phyloP scores from a whole-genome alignment of 2,329 filamentous ascomycete genomes.

The Colletotrichum siamense region DNA sequence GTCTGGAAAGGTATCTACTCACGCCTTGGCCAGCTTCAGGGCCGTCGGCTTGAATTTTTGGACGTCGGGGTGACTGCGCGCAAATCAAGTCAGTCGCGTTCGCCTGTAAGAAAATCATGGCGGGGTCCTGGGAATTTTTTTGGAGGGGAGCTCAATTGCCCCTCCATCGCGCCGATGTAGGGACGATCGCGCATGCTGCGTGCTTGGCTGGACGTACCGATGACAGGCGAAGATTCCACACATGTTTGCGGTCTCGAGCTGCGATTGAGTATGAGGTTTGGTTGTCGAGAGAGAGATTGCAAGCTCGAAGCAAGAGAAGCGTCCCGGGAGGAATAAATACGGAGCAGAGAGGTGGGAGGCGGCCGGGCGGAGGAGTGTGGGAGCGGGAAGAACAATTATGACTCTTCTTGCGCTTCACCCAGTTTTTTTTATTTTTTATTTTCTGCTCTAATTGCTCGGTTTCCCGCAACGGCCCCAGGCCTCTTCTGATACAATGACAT shows the following conservation, averaged over 20 bases:
- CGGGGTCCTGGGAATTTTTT: slow-evolving; percentile 32
- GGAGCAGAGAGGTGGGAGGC: slow-evolving; percentile 12
- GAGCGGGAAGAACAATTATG: slow-evolving; percentile 12
- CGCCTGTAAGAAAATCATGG: slow-evolving; percentile 27
- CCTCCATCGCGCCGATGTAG: slow-evolving; percentile 35
- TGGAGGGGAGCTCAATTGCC: slow-evolving; percentile 34
- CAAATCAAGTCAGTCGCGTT: slow-evolving; percentile 24
- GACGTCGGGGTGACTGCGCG: slow-evolving; percentile 82
- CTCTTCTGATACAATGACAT: slow-evolving; percentile 17
- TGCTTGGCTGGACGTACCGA: slow-evolving; percentile 61
- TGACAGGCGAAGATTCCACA: slow-evolving; percentile 98
- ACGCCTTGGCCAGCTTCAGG: slow-evolving; percentile 93
- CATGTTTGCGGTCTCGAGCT: slow-evolving; percentile 64
- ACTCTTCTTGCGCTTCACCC: slow-evolving; percentile 22
- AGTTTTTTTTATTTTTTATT: slow-evolving; percentile 12
- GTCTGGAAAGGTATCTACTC: slow-evolving; percentile 45
- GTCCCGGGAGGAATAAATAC: slow-evolving; percentile 14
- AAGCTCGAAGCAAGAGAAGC: slow-evolving; percentile 2
- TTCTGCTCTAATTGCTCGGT: not conserved
- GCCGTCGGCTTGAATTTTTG: slow-evolving; percentile 96
- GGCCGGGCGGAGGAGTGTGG: not conserved
- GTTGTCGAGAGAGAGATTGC: slow-evolving; percentile 7
- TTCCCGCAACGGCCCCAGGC: slow-evolving; percentile 8
- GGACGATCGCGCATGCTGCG: slow-evolving; percentile 5
- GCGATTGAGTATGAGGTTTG: not conserved